Evolutionary conservation across 2,329 filamentous ascomycete genomes (phyloP), one percentile per base, ranked within the genome.

Genomic region (Colletotrichum simmondsii): DNA sequence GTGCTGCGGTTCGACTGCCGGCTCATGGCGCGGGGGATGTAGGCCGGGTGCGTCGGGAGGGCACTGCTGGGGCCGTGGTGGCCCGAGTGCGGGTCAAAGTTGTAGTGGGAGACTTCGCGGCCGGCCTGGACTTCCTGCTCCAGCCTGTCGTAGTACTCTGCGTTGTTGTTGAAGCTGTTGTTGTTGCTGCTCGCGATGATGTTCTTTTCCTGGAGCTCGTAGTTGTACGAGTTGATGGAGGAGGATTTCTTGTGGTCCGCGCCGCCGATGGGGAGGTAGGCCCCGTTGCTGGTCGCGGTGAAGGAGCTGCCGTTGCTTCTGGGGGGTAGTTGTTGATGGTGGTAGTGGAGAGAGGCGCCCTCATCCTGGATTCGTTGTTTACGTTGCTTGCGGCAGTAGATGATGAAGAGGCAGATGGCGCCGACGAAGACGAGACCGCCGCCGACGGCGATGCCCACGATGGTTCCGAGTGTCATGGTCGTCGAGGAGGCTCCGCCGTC

Each of bases 371-470:
- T 7, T 5, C 16, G 57, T 49, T 80, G 80, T 22, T 78, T 77
- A 54, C 82, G 81, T 74, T 88, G 84, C 24, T 81, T 82, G 8
- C 85, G 83, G 75, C 85, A 87, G 79, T 90, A 86, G 1, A 89
- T 73, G 64, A 83, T 75, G 63, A 90, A 85, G 1, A 91, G 81
- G 2, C 78, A 83, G 1, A 80, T 74, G 2, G 82, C 83, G 0
- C 85, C 82, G 6, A 87, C 42, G 3, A 90, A 77, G 2, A 85
- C 76, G 0, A 87, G 79, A 0, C 81, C 81, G 7, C 82, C 84
- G 14, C 86, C 88, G 0, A 89, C 78, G 0, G 82, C 83, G 58
- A 91, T 90, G 22, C 88, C 89, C 0, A 87, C 86, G 19, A 90
- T 87, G n/a, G 86, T 85, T 2, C 86, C 85, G 0, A 84, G 83